Evolutionary conservation across 1,284 basidiomycete species (phyloP).

Genomic region (Melampsora abietis-canadensis): DNA sequence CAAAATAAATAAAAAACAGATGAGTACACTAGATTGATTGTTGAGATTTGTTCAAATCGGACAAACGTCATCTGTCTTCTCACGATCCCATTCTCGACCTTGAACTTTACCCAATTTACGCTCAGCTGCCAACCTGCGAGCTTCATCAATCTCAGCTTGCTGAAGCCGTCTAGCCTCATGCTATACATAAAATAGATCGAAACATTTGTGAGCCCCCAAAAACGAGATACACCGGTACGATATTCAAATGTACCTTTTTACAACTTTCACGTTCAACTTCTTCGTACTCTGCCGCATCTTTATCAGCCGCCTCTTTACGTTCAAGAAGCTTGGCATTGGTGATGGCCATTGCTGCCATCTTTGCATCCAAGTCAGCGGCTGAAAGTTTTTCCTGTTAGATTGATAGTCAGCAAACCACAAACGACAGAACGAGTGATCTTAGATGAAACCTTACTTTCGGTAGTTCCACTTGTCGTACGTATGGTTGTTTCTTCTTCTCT

Average conservation of each 20-base stretch:
- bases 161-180: slow-evolving; percentile 43
- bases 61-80: slow-evolving; percentile 42
- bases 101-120: slow-evolving; percentile 44
- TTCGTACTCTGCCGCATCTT: slow-evolving; percentile 29
- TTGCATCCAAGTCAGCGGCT: slow-evolving; percentile 45
- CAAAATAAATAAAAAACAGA: not conserved
- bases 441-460: slow-evolving; percentile 18
- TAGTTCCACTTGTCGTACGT: slow-evolving; percentile 36
- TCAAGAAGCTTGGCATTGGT: slow-evolving; percentile 45
- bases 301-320: slow-evolving; percentile 37
- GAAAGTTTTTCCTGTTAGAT: slow-evolving; percentile 45
- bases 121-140: slow-evolving; percentile 45
- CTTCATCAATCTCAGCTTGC: slow-evolving; percentile 46
- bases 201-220: not conserved
- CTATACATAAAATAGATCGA: not conserved
- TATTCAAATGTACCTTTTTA: slow-evolving; percentile 6
- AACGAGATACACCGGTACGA: not conserved
- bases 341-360: slow-evolving; percentile 46
- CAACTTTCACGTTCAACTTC: slow-evolving; percentile 32
- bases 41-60: not conserved
- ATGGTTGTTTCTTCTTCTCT: slow-evolving; percentile 23
- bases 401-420: not conserved
- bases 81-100: slow-evolving; percentile 47
- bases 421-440: not conserved
- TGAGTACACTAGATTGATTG: not conserved